Conservation (phyloP, 768 basidiomycete species). For the Russula virescens region DNA sequence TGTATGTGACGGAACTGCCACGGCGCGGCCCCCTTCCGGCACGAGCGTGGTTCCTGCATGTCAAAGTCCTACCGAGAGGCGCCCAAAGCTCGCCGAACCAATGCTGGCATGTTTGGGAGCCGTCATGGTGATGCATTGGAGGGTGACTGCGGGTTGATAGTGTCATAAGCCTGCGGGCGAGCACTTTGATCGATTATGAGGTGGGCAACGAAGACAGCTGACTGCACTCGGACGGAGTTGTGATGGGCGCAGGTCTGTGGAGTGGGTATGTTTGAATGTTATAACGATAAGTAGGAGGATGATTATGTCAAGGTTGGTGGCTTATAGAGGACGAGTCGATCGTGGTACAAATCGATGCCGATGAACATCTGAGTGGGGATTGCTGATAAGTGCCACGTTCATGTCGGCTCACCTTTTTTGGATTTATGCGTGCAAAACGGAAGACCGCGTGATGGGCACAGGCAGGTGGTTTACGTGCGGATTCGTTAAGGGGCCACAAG, state of each 20-base stretch:
- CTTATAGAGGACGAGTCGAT: conserved; percentile 7
- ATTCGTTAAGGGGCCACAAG: conserved; percentile 12
- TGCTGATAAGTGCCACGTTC: conserved; percentile 18
- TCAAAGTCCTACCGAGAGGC: not conserved
- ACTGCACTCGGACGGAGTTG: not conserved
- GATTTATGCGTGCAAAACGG: conserved; percentile 16
- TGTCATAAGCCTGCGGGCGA: not conserved
- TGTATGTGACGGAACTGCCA: not conserved
- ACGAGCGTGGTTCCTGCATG: conserved; percentile 13
- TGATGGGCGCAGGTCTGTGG: not conserved
- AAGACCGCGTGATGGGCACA: conserved; percentile 16
- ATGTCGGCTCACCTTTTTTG: conserved; percentile 13
- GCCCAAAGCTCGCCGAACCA: not conserved
- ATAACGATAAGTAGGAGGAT: not conserved
- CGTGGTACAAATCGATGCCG: conserved; percentile 17
- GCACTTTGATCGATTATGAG: not conserved
- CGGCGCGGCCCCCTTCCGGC: conserved; percentile 1
- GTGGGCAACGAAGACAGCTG: not conserved
- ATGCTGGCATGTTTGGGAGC: not conserved
- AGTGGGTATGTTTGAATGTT: not conserved
- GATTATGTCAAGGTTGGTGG: not conserved
- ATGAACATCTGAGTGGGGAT: not conserved
- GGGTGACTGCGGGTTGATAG: not conserved
- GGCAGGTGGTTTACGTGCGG: conserved; percentile 24
- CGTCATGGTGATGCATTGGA: not conserved